phyloP scores from a whole-genome alignment of 2,329 filamentous ascomycete species.

The Calonectria hawksworthii region DNA sequence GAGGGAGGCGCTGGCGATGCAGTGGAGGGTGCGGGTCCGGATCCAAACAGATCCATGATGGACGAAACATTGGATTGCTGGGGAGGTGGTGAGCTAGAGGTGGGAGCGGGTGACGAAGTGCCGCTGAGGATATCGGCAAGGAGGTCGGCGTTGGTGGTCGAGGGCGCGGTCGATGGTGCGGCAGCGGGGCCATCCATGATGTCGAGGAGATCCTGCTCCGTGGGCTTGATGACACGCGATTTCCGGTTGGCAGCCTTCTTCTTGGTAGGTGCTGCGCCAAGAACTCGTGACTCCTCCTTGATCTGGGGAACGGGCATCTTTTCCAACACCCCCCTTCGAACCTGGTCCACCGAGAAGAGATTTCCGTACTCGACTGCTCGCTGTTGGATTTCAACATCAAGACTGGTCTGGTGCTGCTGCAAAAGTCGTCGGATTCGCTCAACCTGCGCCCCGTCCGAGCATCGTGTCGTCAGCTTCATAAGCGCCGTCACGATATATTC shows the following conservation, averaged over 20 bases:
- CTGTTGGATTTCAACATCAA: conserved; percentile 97
- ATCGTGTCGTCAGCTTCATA: conserved; percentile 93
- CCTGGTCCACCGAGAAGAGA: conserved; percentile 90
- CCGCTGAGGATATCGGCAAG: conserved; percentile 93
- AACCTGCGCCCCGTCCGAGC: conserved; percentile 86
- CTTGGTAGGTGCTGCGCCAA: conserved; percentile 83
- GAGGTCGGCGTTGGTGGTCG: conserved; percentile 84
- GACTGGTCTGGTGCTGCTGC: conserved; percentile 82
- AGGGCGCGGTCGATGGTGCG: conserved; percentile 64
- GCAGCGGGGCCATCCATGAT: conserved; percentile 83
- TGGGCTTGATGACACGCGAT: conserved; percentile 83
- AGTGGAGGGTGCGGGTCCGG: conserved; percentile 56
- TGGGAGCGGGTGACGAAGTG: conserved; percentile 62
- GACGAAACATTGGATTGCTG: conserved; percentile 72
- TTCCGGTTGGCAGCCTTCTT: conserved; percentile 80
- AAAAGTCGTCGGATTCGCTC: conserved; percentile 87
- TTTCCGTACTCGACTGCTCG: conserved; percentile 96
- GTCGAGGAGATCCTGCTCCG: conserved; percentile 93
- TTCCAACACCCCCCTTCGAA: conserved; percentile 91
- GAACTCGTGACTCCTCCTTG: conserved; percentile 91
- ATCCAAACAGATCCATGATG: conserved; percentile 91
- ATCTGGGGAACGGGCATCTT: conserved; percentile 99
- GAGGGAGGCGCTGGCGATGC: conserved; percentile 54
- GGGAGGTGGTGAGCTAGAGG: conserved; percentile 60
- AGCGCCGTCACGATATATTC: conserved; percentile 97